phyloP scores from a whole-genome alignment of 1,284 basidiomycete genomes.

The Veloboletus limbatus region DNA sequence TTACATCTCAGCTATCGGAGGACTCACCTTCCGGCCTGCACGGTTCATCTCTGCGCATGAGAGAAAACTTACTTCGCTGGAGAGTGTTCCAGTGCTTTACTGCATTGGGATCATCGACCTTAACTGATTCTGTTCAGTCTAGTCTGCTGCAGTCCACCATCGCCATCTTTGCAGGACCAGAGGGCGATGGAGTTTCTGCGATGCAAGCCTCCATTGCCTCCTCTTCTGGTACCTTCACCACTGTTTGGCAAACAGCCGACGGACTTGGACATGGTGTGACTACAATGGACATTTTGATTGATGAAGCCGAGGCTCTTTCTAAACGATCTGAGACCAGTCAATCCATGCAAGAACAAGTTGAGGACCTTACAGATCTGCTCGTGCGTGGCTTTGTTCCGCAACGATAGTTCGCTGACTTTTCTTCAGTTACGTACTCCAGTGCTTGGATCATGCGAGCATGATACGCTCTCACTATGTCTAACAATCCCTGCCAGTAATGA shows the following conservation, averaged over 20 bases:
- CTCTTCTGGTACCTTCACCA: conserved; percentile 81
- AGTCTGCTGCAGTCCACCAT: conserved; percentile 82
- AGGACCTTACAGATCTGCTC: conserved; percentile 75
- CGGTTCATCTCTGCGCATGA: conserved; percentile 68
- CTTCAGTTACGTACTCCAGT: conserved; percentile 76
- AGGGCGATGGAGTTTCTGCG: conserved; percentile 67
- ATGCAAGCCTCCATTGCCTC: conserved; percentile 93
- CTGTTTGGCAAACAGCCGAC: conserved; percentile 85
- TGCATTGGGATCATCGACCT: conserved; percentile 72
- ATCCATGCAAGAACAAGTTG: conserved; percentile 53
- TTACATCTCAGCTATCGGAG: conserved; percentile 52
- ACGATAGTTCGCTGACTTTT: conserved; percentile 12
- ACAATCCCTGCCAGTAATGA: conserved; percentile 42
- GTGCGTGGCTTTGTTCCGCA: conserved; percentile 42
- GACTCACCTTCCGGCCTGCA: conserved; percentile 44
- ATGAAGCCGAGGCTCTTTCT: conserved; percentile 35
- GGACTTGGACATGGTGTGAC: conserved; percentile 94
- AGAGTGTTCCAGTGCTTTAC: conserved; percentile 91
- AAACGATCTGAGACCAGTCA: conserved; percentile 30
- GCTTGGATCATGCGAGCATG: conserved; percentile 83
- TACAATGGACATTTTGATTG: conserved; percentile 54
- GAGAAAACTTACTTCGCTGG: conserved; percentile 82
- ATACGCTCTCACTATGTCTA: conserved; percentile 76
- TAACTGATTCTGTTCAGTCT: conserved; percentile 80
- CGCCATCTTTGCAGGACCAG: conserved; percentile 83